Base-by-base conservation (phyloP, 2,329 filamentous ascomycete genomes). In the Periconia digitata region DNA sequence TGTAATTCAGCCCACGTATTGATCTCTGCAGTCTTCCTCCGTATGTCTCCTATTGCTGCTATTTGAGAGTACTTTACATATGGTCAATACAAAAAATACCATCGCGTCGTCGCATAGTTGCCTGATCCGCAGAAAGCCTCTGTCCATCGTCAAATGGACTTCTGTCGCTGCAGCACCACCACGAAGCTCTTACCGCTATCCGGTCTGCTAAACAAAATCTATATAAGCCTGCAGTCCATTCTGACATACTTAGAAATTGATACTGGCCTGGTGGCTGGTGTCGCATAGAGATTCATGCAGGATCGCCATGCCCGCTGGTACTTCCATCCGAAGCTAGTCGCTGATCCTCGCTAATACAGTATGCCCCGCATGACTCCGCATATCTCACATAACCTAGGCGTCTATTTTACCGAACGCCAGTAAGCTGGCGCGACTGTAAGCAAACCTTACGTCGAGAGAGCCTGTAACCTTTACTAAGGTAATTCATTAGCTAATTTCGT, bases 261-360 rank as follows among this genome's bases (percentile, higher is more conserved):
- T 32, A 38, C 7, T 34, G 5, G 37, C 27, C 2, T 32, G 21
- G 40, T 47, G 20, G 39, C 29, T 43, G 20, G 23, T 47, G 39
- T 47, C 23, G 24, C 21, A 47, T 42, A 38, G 40, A 47, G 45
- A 47, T 47, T 47, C 21, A 49, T 41, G 23, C 16, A 49, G 38
- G 36, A 40, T 44, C n/a, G 21, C 40, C 16, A 44, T 37, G 29
- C 41, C 34, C 36, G 36, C 41, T 40, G n/a, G 40, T 49, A 44
- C 46, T 37, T 49, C 43, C 22, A 22, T 35, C 43, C 43, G 8
- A 45, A 45, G 35, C 43, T 39, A 29, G 22, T 40, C 12, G 35
- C 43, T 45, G 17, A 45, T 45, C 22, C 43, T 44, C 8, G 32
- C 43, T 44, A 44, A 44, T 43, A 3, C 23, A 34, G n/a, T n/a